Conservation (phyloP, 306 rosid species). For the Alnus rubra region DNA sequence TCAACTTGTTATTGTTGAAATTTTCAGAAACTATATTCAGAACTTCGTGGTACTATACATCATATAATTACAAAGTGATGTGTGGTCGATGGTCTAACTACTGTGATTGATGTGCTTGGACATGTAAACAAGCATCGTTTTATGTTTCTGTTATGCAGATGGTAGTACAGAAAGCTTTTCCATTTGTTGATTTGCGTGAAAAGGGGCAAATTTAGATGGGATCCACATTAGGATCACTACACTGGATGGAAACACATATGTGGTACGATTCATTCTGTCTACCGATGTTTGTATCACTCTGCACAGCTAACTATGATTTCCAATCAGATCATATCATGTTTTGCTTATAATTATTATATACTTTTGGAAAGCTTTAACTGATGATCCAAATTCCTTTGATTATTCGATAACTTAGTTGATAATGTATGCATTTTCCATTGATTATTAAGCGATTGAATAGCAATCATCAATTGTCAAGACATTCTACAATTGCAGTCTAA, state of each 20-base stretch:
- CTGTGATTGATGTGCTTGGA: slow-evolving; percentile 14
- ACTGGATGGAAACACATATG: slow-evolving; percentile 12
- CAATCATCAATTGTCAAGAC: not conserved
- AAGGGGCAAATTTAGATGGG: slow-evolving; percentile 19
- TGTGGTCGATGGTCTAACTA: not conserved
- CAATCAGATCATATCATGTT: not conserved
- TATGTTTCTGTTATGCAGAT: slow-evolving; percentile 21
- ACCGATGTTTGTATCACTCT: slow-evolving; percentile 1
- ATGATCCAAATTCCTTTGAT: not conserved
- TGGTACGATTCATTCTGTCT: slow-evolving; percentile 30
- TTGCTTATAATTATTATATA: not conserved
- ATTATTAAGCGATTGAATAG: not conserved
- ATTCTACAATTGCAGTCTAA: not conserved
- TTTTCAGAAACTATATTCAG: not conserved
- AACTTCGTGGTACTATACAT: not conserved
- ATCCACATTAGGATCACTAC: slow-evolving; percentile 1
- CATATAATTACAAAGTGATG: not conserved
- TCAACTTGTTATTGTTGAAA: not conserved
- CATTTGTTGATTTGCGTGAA: slow-evolving; percentile 17
- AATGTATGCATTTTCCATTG: not conserved
- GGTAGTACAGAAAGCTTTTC: slow-evolving; percentile 18
- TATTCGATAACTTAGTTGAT: not conserved
- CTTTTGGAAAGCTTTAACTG: not conserved
- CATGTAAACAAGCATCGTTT: not conserved
- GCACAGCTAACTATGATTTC: slow-evolving; percentile 3